phyloP scores from a whole-genome alignment of 129 eudicot genomes.

The Solidago caesia region DNA sequence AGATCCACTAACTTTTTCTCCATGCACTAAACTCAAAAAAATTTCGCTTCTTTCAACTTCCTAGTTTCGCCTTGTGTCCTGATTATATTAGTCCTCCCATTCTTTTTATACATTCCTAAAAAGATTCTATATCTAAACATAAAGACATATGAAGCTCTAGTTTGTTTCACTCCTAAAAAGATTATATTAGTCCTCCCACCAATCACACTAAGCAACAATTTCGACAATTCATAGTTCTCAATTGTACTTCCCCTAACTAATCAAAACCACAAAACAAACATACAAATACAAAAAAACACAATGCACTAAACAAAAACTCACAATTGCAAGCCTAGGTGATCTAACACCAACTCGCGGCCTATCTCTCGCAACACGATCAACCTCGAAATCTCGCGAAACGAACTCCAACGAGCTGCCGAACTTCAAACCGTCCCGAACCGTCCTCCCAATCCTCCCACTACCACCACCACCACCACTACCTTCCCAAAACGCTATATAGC shows the following conservation, averaged over 20 bases:
- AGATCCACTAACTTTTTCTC: neutral
- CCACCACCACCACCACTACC: slow-evolving; percentile 46
- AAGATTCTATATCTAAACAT: too few relatives aligned
- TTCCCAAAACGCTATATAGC: slow-evolving; percentile 66
- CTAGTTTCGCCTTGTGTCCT: neutral
- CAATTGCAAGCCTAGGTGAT: slow-evolving; percentile 78
- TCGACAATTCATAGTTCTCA: neutral
- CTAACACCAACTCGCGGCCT: slow-evolving; percentile 57
- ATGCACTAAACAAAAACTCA: slow-evolving; percentile 40
- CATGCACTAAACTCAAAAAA: neutral
- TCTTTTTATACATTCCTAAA: too few relatives aligned
- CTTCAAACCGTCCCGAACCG: slow-evolving; percentile 49
- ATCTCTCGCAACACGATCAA: slow-evolving; percentile 26
- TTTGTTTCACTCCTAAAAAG: neutral
- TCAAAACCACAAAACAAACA: too few relatives aligned
- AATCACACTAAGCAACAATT: neutral
- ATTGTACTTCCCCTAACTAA: neutral
- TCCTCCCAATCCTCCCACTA: slow-evolving; percentile 43
- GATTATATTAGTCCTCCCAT: too few relatives aligned
- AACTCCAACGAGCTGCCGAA: slow-evolving; percentile 76
- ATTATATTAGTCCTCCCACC: too few relatives aligned
- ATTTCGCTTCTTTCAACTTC: neutral
- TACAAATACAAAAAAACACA: neutral
- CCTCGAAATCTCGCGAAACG: slow-evolving; percentile 34
- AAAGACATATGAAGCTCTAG: too few relatives aligned